These are phyloP conservation scores for Alternaria incomplexa DNA, from an alignment of 2,329 filamentous ascomycete genomes.

Conservation along the genomic window DNA sequence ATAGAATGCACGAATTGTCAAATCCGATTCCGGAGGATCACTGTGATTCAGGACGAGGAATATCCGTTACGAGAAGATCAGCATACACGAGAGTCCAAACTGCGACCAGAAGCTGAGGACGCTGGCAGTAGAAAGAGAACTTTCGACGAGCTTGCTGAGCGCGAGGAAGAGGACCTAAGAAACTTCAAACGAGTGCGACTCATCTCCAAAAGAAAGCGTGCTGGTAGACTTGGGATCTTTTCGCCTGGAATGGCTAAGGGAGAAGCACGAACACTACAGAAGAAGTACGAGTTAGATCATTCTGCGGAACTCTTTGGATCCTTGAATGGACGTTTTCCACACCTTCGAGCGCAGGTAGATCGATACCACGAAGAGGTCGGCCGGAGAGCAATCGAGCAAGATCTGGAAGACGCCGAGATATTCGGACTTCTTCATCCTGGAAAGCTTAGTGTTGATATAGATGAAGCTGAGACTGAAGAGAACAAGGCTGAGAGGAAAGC, in stretches of 20 bases:
- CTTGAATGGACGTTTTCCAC: background rate
- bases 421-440: too few species aligned
- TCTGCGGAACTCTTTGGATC: too few species aligned
- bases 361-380: too few species aligned
- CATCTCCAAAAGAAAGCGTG: background rate
- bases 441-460: too few species aligned
- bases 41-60: background rate
- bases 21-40: background rate
- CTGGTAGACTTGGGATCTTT: background rate
- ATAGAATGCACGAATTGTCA: background rate
- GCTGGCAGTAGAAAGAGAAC: too few species aligned
- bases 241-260: background rate
- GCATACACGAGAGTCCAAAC: background rate
- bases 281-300: too few species aligned
- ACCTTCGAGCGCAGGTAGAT: background rate
- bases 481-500: too few species aligned
- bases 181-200: background rate
- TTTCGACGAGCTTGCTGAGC: too few species aligned
- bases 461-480: too few species aligned
- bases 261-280: too few species aligned
- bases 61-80: background rate
- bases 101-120: too few species aligned
- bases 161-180: background rate
- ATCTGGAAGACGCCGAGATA: background rate
- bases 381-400: background rate